These are phyloP conservation scores for Phlebiopsis gigantea DNA, from an alignment of 768 basidiomycete species.

Conservation along the genomic window DNA sequence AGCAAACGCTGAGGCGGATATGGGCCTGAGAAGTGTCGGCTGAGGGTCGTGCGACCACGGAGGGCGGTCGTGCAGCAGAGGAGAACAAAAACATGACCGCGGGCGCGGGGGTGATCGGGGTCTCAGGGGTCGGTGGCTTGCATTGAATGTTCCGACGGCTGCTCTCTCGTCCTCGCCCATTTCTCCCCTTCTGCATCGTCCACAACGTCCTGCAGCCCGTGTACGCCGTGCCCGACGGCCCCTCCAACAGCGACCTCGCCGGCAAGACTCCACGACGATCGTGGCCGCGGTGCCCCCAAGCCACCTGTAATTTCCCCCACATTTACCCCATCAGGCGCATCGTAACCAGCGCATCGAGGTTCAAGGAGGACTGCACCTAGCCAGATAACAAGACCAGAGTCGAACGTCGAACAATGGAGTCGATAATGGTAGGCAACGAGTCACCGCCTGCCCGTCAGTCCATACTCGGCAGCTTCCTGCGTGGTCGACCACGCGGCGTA, in stretches of 20 bases:
- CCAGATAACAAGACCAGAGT: constrained; percentile 1
- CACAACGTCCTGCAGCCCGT: background rate
- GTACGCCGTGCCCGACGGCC: background rate
- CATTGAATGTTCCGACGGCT: constrained; percentile 7
- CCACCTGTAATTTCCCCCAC: constrained; percentile 3
- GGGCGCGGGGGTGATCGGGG: constrained; percentile 6
- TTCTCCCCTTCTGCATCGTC: background rate
- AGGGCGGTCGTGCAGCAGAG: background rate
- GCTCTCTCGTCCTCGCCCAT: background rate
- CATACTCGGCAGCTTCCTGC: constrained; percentile 69
- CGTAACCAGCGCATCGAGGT: no score
- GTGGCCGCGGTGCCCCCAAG: background rate
- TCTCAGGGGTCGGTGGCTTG: constrained; percentile 14
- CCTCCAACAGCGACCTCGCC: background rate
- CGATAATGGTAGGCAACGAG: constrained; percentile 22
- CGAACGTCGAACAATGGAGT: constrained; percentile 20
- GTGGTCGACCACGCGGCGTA: constrained; percentile 61
- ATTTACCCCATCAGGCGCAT: background rate
- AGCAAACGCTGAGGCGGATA: no score
- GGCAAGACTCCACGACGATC: background rate
- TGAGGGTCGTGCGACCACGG: background rate
- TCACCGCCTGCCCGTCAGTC: constrained; percentile 45
- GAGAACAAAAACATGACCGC: background rate
- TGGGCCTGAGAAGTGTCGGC: background rate
- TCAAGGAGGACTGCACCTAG: no score